Conservation (phyloP, 495 filamentous ascomycete species). For the Talaromyces trachyspermus region DNA sequence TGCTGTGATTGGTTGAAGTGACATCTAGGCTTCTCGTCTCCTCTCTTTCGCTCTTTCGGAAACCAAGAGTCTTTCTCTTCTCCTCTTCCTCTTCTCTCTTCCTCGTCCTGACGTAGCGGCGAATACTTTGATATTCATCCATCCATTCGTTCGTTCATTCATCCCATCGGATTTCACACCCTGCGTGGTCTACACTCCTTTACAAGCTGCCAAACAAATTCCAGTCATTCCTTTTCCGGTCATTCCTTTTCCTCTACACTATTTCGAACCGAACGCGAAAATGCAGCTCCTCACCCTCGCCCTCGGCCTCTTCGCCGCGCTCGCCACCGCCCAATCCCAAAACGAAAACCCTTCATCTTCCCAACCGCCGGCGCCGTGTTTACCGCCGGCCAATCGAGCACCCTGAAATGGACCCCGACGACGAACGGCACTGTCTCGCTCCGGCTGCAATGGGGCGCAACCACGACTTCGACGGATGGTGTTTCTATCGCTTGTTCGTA, state of each 20-base stretch:
- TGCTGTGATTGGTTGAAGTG: too few species aligned
- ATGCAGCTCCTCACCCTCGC: slow-evolving; percentile 39
- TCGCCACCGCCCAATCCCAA: slow-evolving; percentile 30
- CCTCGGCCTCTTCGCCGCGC: slow-evolving; percentile 32
- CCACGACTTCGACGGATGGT: slow-evolving; percentile 36
- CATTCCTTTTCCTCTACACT: slow-evolving; percentile 8
- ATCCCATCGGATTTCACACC: too few species aligned
- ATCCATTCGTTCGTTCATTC: too few species aligned
- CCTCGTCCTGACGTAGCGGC: too few species aligned
- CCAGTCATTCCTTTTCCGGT: slow-evolving; percentile 6
- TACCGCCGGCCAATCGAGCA: slow-evolving; percentile 42
- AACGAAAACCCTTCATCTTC: slow-evolving; percentile 45
- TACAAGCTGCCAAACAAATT: too few species aligned
- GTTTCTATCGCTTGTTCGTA: slow-evolving; percentile 47
- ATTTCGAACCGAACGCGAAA: slow-evolving; percentile 11
- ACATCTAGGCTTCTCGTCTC: too few species aligned
- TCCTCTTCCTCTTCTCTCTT: too few species aligned
- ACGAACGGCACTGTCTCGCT: slow-evolving; percentile 47
- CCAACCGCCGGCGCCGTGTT: slow-evolving; percentile 38
- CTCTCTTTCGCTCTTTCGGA: too few species aligned
- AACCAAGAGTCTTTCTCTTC: too few species aligned
- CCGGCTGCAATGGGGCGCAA: slow-evolving; percentile 43
- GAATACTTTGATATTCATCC: too few species aligned
- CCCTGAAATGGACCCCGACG: slow-evolving; percentile 48
- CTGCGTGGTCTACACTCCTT: too few species aligned